These are phyloP conservation scores for Mortierella hygrophila DNA, from an alignment of 192 early-diverging fungal species.

Conservation along the genomic window DNA sequence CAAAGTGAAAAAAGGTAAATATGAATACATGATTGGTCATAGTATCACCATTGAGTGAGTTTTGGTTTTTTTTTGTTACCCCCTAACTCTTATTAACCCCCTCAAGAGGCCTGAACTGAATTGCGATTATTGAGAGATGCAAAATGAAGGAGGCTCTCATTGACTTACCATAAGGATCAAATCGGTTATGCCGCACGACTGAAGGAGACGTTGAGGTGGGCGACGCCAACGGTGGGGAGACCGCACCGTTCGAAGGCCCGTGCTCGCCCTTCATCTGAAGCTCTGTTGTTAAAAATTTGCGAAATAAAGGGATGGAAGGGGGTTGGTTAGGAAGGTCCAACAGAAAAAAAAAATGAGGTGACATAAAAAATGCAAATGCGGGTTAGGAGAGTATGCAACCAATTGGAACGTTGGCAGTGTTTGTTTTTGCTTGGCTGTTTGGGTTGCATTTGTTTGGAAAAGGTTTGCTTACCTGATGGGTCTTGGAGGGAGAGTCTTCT, in stretches of 20 bases:
- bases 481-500: conserved; percentile 50
- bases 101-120: not conserved
- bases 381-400: not conserved
- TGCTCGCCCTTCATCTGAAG: conserved; percentile 42
- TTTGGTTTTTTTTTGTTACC: not conserved
- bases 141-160: not conserved
- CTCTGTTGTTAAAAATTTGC: conserved; percentile 10
- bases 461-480: conserved; percentile 26
- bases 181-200: conserved; percentile 27
- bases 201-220: conserved; percentile 51
- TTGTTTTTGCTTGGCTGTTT: not conserved
- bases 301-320: not conserved
- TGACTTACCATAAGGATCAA: conserved; percentile 50
- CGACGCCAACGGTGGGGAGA: conserved; percentile 40
- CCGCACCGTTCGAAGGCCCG: conserved; percentile 25
- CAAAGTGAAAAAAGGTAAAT: conserved; percentile 7
- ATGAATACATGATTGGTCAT: conserved; percentile 18
- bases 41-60: not conserved
- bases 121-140: not conserved
- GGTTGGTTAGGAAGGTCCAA: not conserved
- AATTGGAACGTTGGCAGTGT: not conserved
- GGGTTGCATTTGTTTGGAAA: no score
- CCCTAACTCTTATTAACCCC: not conserved
- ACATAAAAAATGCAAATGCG: not conserved
- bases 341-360: not conserved